Percentiles rank a stretch among this genome's conserved stretches.
Conservation (phyloP, 1,284 basidiomycete species). For the Stygiomarasmius scandens region DNA sequence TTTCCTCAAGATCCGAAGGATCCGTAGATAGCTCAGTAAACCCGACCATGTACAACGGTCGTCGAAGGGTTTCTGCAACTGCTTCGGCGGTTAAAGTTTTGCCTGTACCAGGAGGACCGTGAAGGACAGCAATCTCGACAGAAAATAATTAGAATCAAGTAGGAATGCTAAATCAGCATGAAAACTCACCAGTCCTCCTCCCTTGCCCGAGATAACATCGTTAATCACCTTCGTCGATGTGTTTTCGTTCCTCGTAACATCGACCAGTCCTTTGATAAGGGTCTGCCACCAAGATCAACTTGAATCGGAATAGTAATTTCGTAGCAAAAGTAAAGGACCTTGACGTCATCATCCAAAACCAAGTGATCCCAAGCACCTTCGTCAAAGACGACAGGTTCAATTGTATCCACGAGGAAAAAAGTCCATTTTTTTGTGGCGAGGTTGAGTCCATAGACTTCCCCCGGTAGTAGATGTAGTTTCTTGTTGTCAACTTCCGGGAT, state of each 20-base stretch:
- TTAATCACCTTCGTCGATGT: neutral
- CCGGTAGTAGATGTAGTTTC: too few species aligned
- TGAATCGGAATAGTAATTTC: too few species aligned
- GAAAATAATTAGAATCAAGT: neutral
- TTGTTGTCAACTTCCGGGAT: too few species aligned
- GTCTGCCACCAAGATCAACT: too few species aligned
- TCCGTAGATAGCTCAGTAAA: slow-evolving; percentile 9
- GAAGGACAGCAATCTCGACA: slow-evolving; percentile 9
- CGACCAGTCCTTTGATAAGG: slow-evolving; percentile 9
- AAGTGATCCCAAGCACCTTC: slow-evolving; percentile 11
- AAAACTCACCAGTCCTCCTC: slow-evolving; percentile 10
- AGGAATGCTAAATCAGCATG: too few species aligned
- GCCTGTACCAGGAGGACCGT: slow-evolving; percentile 14
- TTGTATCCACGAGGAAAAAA: slow-evolving; percentile 2
- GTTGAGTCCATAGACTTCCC: too few species aligned
- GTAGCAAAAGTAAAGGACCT: neutral
- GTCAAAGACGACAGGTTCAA: slow-evolving; percentile 6
- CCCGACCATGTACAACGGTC: slow-evolving; percentile 23
- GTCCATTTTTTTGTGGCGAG: slow-evolving; percentile 6
- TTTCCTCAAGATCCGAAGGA: slow-evolving; percentile 8
- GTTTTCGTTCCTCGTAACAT: neutral
- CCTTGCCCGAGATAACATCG: slow-evolving; percentile 11
- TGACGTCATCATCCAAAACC: slow-evolving; percentile 8
- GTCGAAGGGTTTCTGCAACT: slow-evolving; percentile 23
- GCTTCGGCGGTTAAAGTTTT: slow-evolving; percentile 31